phyloP scores from a whole-genome alignment of 768 basidiomycete genomes.

The Tephrocybe sp. region DNA sequence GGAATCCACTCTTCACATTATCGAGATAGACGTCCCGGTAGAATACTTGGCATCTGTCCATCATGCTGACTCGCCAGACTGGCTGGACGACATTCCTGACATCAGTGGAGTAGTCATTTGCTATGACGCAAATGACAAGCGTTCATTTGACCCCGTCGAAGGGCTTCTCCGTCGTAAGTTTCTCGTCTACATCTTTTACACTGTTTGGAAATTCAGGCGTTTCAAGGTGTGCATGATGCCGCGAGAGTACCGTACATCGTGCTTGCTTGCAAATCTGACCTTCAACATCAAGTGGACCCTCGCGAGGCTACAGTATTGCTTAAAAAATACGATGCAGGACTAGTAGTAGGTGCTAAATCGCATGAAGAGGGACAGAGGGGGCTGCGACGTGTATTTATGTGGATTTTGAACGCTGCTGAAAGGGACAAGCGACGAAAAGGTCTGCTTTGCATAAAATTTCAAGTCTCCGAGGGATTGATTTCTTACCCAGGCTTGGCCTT shows the following conservation, averaged over 20 bases:
- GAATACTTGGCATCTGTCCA: conserved; percentile 5
- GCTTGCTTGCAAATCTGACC: conserved; percentile 85
- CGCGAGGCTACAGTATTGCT: conserved; percentile 48
- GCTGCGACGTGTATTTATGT: conserved; percentile 73
- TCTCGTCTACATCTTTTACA: not conserved
- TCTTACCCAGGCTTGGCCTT: conserved; percentile 13
- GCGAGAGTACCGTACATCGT: conserved; percentile 67
- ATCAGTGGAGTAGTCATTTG: conserved; percentile 84
- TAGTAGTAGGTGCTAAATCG: conserved; percentile 68
- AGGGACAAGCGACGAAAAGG: conserved; percentile 52
- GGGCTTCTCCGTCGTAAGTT: conserved; percentile 76
- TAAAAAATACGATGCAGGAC: conserved; percentile 65
- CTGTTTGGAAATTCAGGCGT: conserved; percentile 3
- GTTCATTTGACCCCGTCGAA: conserved; percentile 66
- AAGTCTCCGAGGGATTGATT: not conserved
- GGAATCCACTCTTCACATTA: conserved; percentile 45
- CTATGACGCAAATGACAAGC: conserved; percentile 67
- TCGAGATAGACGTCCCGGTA: conserved; percentile 51
- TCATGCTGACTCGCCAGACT: conserved; percentile 9
- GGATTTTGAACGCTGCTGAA: conserved; percentile 64
- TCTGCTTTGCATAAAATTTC: conserved; percentile 22
- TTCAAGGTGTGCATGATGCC: conserved; percentile 54
- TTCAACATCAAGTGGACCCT: conserved; percentile 57
- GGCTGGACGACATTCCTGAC: conserved; percentile 54
- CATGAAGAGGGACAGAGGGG: conserved; percentile 61